A percentile compares a stretch with the other conserved stretches of the same genome.
These are phyloP conservation scores for Flaveria linearis DNA, from an alignment of 129 eudicot species.

Conservation along the genomic window DNA sequence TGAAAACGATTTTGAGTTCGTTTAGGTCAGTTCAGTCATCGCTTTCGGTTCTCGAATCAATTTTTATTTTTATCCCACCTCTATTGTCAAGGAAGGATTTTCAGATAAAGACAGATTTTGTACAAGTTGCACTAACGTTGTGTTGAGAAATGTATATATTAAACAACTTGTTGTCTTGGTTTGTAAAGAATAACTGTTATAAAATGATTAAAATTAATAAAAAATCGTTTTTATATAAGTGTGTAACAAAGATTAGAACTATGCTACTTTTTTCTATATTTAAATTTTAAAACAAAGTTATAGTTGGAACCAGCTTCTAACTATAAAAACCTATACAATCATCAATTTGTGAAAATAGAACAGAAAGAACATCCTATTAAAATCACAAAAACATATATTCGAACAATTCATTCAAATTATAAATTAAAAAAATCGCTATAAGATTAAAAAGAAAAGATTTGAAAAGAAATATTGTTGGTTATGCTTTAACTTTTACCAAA, in stretches of 20 bases:
- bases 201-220: background rate
- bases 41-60: too few species aligned
- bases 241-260: background rate
- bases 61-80: too few species aligned
- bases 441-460: constrained; percentile 10
- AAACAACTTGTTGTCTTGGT: too few species aligned
- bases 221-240: background rate
- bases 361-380: background rate
- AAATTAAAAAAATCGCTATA: background rate
- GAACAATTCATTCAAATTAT: background rate
- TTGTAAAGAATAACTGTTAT: background rate
- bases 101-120: too few species aligned
- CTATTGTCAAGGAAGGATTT: too few species aligned
- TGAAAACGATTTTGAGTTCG: too few species aligned
- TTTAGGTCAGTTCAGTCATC: too few species aligned
- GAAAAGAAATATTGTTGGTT: background rate
- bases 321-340: too few species aligned
- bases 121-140: background rate
- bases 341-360: too few species aligned
- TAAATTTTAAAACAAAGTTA: too few species aligned
- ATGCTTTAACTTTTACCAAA: constrained; percentile 25
- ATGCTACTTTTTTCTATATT: too few species aligned
- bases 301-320: too few species aligned
- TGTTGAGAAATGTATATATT: background rate
- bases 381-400: background rate